Base-by-base conservation (phyloP, 352 stramenopile species). In the Phytophthora multivora region DNA sequence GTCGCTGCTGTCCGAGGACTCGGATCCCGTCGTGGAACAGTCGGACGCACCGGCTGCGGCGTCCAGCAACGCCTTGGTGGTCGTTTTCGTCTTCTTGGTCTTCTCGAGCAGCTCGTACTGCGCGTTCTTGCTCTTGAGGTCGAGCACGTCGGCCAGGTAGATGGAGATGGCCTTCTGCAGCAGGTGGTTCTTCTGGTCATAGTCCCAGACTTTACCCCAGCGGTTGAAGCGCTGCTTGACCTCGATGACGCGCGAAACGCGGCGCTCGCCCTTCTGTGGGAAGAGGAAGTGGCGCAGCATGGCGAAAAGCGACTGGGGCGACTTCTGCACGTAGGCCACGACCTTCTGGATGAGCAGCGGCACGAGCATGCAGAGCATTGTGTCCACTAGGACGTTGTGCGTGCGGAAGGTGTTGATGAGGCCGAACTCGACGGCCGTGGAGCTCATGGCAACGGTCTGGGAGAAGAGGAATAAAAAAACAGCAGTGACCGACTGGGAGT, bases 391-490 rank as follows among this genome's bases (percentile, higher is more conserved):
- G 9, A 81, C 56, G 51, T 84, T 76, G 63, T 73, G 62, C 12
- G 77, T 87, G 56, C 73, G 67, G 41, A 83, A 65, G 36, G 73
- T 84, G 65, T 78, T 80, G 67, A 87, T 79, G 45, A 86, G 61
- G 11, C 73, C 77, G 50, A 76, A 68, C 48, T 81, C 69, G 33
- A 73, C 69, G 28, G 76, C 76, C 0, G 69, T 80, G n/a, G 72
- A 85, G 64, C 71, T 85, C 51, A 68, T 68, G 21, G 2, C 21
- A 23, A 23, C 21, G 21, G 21, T 23, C 21, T 23, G 21, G 21
- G 21, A 33, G 28, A 28, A 28, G 31, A 25, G 4, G 12, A 13
- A 33, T 8, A 33, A 13, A 1, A 4, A 4, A 4, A 21, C 8
- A 39, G 42, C 21, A 38, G 26, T 51, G 26, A 7, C 5, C n/a